phyloP scores from a whole-genome alignment of 2,329 filamentous ascomycete genomes.

The Endocalyx cinctus region DNA sequence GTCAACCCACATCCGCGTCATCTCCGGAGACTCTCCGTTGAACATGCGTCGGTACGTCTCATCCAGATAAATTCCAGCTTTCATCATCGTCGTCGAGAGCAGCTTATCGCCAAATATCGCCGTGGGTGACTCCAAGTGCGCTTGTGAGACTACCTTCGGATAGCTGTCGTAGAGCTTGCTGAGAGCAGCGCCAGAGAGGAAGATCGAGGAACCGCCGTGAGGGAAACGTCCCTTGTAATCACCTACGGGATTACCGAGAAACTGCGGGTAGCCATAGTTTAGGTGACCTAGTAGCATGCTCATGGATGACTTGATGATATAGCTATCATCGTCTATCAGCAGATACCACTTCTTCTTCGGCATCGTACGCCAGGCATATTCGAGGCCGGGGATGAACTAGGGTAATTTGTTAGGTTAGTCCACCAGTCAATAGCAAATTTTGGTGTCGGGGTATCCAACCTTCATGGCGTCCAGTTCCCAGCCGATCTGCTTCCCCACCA shows the following conservation, averaged over 20 bases:
- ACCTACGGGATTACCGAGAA: conserved; percentile 54
- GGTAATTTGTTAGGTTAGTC: too few species aligned
- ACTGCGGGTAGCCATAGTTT: conserved; percentile 41
- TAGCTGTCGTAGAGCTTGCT: conserved; percentile 38
- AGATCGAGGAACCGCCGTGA: conserved; percentile 50
- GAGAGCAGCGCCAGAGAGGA: conserved; percentile 49
- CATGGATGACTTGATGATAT: conserved; percentile 45
- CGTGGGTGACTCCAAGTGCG: conserved; percentile 43
- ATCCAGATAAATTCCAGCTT: conserved; percentile 50
- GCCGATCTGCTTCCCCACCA: conserved; percentile 25
- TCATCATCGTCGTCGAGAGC: conserved; percentile 48
- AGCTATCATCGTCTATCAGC: conserved; percentile 55
- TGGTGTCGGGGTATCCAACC: conserved; percentile 14
- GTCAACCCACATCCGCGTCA: conserved; percentile 45
- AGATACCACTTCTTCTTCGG: conserved; percentile 56
- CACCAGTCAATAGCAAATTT: too few species aligned
- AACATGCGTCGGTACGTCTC: conserved; percentile 51
- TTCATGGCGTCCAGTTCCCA: conserved; percentile 34
- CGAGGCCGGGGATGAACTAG: conserved; percentile 52
- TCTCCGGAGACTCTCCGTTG: conserved; percentile 48
- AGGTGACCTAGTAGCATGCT: conserved; percentile 44
- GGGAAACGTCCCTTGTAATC: conserved; percentile 52
- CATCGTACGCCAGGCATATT: conserved; percentile 44
- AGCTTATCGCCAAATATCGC: conserved; percentile 52
- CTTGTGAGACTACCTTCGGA: conserved; percentile 36